Evolutionary conservation across 306 rosid genomes (phyloP).

Genomic region (Prunus kanzakura): DNA sequence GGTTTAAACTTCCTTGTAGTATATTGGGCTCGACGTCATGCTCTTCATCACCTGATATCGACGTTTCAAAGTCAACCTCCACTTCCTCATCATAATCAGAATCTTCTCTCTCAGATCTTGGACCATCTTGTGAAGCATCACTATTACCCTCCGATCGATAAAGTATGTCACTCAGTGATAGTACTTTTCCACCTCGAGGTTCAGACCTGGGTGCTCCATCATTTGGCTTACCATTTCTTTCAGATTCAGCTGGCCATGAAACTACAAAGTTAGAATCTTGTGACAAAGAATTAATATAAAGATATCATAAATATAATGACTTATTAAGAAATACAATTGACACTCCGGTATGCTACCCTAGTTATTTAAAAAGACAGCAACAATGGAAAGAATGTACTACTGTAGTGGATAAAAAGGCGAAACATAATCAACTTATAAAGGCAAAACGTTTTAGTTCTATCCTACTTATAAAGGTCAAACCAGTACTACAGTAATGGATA

Average conservation of each 20-base stretch:
- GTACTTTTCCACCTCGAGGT: conserved; percentile 56
- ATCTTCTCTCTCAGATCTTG: conserved; percentile 85
- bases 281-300: conserved; percentile 15
- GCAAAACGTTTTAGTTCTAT: not conserved
- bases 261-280: conserved; percentile 27
- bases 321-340: not conserved
- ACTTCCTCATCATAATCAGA: conserved; percentile 92
- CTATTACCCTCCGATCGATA: conserved; percentile 78
- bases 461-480: not conserved
- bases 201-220: conserved; percentile 64
- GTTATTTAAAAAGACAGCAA: not conserved
- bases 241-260: conserved; percentile 64
- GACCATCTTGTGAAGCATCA: conserved; percentile 85
- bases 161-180: conserved; percentile 82
- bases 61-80: conserved; percentile 90
- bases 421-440: too few relatives aligned
- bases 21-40: conserved; percentile 70
- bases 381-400: not conserved
- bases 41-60: conserved; percentile 79
- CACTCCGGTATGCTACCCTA: not conserved
- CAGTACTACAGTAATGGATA: not conserved
- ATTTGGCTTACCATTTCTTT: conserved; percentile 52
- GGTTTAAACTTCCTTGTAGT: conserved; percentile 84
- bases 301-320: not conserved
- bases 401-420: too few relatives aligned